Evolutionary conservation across 306 rosid species (phyloP).

Genomic region (Medicago lupulina): DNA sequence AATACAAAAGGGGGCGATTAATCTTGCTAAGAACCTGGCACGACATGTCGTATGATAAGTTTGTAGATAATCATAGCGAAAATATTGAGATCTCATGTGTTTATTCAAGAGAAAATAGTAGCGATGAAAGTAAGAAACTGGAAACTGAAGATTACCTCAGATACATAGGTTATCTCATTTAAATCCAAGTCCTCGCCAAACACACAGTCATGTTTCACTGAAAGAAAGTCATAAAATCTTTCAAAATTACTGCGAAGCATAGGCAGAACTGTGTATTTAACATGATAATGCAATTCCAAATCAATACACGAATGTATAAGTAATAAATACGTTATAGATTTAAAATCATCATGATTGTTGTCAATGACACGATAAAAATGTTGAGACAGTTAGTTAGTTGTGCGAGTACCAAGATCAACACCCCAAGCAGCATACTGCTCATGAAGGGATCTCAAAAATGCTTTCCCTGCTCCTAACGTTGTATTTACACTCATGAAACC

Average conservation of each 20-base stretch:
- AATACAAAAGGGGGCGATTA: conserved; percentile 68
- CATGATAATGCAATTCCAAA: conserved; percentile 3
- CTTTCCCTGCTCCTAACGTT: conserved; percentile 79
- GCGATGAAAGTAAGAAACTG: conserved; percentile 9
- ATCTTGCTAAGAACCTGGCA: conserved; percentile 74
- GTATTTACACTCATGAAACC: conserved; percentile 97
- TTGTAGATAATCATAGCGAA: conserved; percentile 12
- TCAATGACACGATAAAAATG: conserved; percentile 16
- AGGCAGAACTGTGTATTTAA: neutral
- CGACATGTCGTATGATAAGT: conserved; percentile 27
- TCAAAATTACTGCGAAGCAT: conserved; percentile 22
- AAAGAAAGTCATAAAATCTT: conserved; percentile 42
- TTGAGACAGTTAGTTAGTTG: conserved; percentile 20
- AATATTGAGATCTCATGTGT: conserved; percentile 5
- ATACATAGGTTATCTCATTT: conserved; percentile 72
- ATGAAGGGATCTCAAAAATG: conserved; percentile 85
- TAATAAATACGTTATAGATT: neutral
- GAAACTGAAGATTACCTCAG: conserved; percentile 61
- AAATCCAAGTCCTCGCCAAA: conserved; percentile 93
- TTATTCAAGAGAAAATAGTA: conserved; percentile 22
- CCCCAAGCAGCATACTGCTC: conserved; percentile 92
- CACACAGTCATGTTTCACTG: conserved; percentile 96
- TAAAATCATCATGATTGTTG: conserved; percentile 20
- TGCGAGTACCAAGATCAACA: conserved; percentile 80
- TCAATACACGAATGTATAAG: neutral